Conservation (phyloP, 1,284 basidiomycete species). For the Dichomitus squalens region DNA sequence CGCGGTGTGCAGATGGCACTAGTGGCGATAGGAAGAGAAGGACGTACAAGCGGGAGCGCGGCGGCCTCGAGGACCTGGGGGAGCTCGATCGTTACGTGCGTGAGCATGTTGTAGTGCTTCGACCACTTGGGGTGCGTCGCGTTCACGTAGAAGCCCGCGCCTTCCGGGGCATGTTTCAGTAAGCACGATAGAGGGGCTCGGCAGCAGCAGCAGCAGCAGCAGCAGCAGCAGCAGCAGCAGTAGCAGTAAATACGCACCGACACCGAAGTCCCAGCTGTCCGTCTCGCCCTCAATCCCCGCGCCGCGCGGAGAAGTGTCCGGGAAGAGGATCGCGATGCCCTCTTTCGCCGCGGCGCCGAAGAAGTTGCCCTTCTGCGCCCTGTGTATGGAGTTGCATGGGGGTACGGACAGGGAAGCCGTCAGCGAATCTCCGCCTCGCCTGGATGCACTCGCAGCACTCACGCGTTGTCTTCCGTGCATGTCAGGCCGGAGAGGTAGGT, state of each 20-base stretch:
- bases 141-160: constrained; percentile 93
- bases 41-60: constrained; percentile 64
- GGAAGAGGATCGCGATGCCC: constrained; percentile 91
- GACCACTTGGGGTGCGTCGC: constrained; percentile 81
- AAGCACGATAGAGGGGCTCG: not conserved
- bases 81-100: constrained; percentile 81
- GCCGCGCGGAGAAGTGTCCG: constrained; percentile 94
- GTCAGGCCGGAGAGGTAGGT: constrained; percentile 93
- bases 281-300: constrained; percentile 90
- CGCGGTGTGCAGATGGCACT: too few relatives aligned
- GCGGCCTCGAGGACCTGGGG: constrained; percentile 75
- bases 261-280: constrained; percentile 91
- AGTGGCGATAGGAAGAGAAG: not conserved
- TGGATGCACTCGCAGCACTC: constrained; percentile 24
- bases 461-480: constrained; percentile 97
- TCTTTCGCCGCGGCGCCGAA: constrained; percentile 79
- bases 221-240: too few relatives aligned
- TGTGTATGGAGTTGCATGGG: constrained; percentile 31
- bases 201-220: too few relatives aligned
- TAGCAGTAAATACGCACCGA: constrained; percentile 46
- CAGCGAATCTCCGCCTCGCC: not conserved
- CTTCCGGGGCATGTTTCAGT: constrained; percentile 36
- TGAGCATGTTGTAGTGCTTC: constrained; percentile 91
- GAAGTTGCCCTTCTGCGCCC: constrained; percentile 89
- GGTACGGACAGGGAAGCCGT: not conserved